Evolutionary conservation across 2,329 filamentous ascomycete species (phyloP), one percentile per base, ranked within the genome.

Genomic region (Fusarium palustre): DNA sequence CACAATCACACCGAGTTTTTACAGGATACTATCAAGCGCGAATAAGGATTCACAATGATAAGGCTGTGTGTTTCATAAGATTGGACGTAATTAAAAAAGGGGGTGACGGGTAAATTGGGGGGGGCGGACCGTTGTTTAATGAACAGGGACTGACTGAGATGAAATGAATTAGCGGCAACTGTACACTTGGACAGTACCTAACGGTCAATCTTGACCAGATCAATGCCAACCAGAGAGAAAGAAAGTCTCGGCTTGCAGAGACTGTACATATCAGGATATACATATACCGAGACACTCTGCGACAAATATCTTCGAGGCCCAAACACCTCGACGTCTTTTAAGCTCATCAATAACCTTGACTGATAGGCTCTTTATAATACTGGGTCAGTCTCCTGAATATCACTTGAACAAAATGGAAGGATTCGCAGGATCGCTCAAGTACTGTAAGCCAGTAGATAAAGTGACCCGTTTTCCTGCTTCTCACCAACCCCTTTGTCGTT

Each of bases 111-210:
- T 65, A 60, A 65, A 60, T 65, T 65, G 54, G 31, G 31, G 25
- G 25, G 36, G 47, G 62, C 61, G 25, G 47, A 55, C 61, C 54
- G 42, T 60, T 65, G 54, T 65, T 66, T 66, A 66, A 66, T 65
- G 47, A 65, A 60, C n/a, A 65, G 16, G 24, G 46, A 59, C 46
- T 15, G 25, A 53, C n/a, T n/a, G 59, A 11, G 10, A 28, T 28
- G 28, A 28, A 28, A 53, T 45, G 45, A 59, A 28, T 52, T 65
- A 59, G 62, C 38, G 62, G 31, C 30, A 46, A 36, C 18, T 24
- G 9, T 5, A 39, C 28, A 28, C 28, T 28, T 28, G 10, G 28
- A 28, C 28, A 28, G 28, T 28, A n/a, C n/a, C n/a, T n/a, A 22
- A 6, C 18, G 12, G 18, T 43, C 38, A 42, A 41, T 58, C 13